A percentile compares a stretch with the other conserved stretches of the same genome.
These are phyloP conservation scores for Dioscorea zingiberensis DNA, from an alignment of 106 monocot genomes.

Conservation along the genomic window DNA sequence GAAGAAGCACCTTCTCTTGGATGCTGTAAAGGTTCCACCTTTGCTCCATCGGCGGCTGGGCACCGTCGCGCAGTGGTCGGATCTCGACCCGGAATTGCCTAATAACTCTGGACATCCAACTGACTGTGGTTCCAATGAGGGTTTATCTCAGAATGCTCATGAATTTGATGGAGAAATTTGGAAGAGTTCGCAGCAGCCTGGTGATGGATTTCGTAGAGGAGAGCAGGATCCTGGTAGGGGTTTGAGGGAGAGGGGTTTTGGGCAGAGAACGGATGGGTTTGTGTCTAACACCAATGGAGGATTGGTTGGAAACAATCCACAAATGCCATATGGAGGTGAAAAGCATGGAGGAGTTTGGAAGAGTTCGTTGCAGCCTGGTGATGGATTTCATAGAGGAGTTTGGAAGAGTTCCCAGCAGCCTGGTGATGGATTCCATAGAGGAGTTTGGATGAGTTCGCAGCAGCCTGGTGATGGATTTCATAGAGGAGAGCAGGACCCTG, in stretches of 20 bases:
- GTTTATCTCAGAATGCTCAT: background rate
- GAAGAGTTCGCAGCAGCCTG: background rate
- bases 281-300: background rate
- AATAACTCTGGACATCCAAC: background rate
- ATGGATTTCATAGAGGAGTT: background rate
- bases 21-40: background rate
- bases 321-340: background rate
- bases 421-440: background rate
- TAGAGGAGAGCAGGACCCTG: background rate
- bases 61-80: constrained; percentile 10
- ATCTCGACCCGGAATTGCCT: constrained; percentile 1
- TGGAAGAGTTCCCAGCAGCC: no score
- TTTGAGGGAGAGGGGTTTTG: no score
- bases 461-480: no score
- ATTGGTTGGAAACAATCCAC: background rate
- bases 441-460: no score
- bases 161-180: background rate
- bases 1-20: background rate
- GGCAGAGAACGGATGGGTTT: no score
- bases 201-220: background rate
- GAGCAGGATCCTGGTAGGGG: no score
- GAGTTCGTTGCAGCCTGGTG: background rate
- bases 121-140: background rate
- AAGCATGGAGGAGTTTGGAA: background rate
- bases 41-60: background rate